Evolutionary conservation across 176 grass and related monocot species (phyloP), one percentile per base, ranked within the genome.

Genomic region (Typha latifolia): DNA sequence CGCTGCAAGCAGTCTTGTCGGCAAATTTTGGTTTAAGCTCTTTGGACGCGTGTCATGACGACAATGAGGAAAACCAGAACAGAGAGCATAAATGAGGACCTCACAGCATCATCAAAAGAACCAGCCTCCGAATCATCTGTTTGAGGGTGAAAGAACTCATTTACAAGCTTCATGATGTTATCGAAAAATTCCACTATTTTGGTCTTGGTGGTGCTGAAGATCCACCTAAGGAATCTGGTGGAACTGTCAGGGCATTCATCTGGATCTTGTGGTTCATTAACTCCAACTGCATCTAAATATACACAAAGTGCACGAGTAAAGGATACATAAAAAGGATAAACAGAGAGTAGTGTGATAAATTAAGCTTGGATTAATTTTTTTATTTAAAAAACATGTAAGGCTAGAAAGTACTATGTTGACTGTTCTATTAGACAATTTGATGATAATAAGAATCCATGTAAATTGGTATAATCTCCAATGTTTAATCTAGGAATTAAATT

Each of bases 11-110:
- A 51, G 80, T 55, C 43, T 82, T 82, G 88, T 96, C 88, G 85
- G 62, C 85, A 24, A 84, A 72, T 89, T 79, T 43, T 71, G 68
- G 63, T 62, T 23, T 56, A 75, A 59, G 71, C 52, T 77, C 66
- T 84, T 15, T 63, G 62, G 29, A 99, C 68, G 67, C 89, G 94
- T 53, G 80, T 84, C 51, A 87, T 23, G 14, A 87, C 84, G 22
- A 96, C 84, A 49, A 96, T 80, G 3, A 96, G 78, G 74, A 96
- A 96, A 57, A 96, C 79, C 4, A 90, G 75, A 12, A 96, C 84
- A 0, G 84, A 79, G 23, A 96, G 84, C 87, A 96, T 78, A 69
- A 96, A 87, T 12, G 87, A 90, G 49, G 89, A 81, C 19, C 77
- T 87, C 79, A 90, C 76, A 19, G 72, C 27, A 61, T 85, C 79